Base-by-base conservation (phyloP, 108 stramenopile genomes). In the Nitzschia sp. region DNA sequence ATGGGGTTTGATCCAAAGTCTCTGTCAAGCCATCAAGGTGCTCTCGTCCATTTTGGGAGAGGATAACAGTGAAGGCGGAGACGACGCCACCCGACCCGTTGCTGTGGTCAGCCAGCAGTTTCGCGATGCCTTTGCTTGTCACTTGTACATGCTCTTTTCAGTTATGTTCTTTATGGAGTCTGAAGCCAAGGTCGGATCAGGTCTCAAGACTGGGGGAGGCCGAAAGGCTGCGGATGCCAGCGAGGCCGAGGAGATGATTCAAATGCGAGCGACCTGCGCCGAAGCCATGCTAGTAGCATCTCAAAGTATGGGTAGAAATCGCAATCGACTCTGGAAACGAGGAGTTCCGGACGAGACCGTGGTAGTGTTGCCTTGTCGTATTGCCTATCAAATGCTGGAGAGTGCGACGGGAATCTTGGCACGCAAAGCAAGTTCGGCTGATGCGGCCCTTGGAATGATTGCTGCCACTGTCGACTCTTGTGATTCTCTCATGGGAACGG, bases 101-200 rank as follows among this genome's bases (percentile, higher is more conserved):
- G 54, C 46, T 51, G 77, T 81, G n/a, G 84, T 92, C 17, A 60
- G 87, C 47, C 89, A 89, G 61, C 54, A 62, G 48, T 92, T 92
- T 59, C 82, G 88, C 30, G 90, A 91, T 70, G 90, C 91, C 8
- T 75, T 83, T 53, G 79, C 88, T 15, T 87, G 82, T 63, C 95
- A 93, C 66, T 54, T 92, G 47, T 96, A 96, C 87, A 91, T 93
- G 91, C 81, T 96, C 23, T 96, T 86, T 69, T 85, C 95, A 1
- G 56, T 93, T 54, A 92, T 93, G 92, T 89, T 88, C 72, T 82
- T 89, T 34, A 83, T 77, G 38, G 95, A 96, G 67, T 79, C 87
- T 4, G 83, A 91, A 72, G 82, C 79, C 29, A 91, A 87, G 64
- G 70, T 75, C 28, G 79, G 48, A 57, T 56, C 31, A 30, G 38